These are phyloP conservation scores for Aspergillus sergii DNA, from an alignment of 2,329 filamentous ascomycete species.

Conservation along the genomic window DNA sequence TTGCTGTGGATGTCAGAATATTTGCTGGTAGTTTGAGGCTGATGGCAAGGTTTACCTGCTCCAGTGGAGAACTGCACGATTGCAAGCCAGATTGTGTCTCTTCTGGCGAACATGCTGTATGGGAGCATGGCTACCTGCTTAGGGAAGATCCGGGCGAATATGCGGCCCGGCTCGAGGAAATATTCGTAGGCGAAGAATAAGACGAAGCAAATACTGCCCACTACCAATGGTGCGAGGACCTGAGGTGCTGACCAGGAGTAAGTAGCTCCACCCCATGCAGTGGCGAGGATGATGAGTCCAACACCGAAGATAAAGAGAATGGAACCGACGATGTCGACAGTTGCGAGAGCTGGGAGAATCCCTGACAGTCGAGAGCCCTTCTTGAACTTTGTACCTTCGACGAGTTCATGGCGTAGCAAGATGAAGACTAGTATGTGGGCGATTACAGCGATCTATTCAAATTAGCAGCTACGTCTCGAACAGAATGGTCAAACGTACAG, in stretches of 20 bases:
- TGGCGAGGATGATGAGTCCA: slow-evolving; percentile 56
- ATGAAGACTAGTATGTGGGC: slow-evolving; percentile 59
- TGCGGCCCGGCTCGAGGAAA: slow-evolving; percentile 54
- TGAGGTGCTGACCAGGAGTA: slow-evolving; percentile 56
- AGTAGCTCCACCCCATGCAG: slow-evolving; percentile 59
- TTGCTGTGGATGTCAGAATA: slow-evolving; percentile 20
- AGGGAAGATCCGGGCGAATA: slow-evolving; percentile 53
- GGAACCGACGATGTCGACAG: slow-evolving; percentile 60
- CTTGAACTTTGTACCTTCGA: slow-evolving; percentile 52
- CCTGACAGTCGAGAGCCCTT: slow-evolving; percentile 33
- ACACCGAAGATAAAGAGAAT: slow-evolving; percentile 59
- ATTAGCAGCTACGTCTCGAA: slow-evolving; percentile 29
- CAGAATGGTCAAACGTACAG: slow-evolving; percentile 47
- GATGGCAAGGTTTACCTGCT: slow-evolving; percentile 38
- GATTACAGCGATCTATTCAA: slow-evolving; percentile 46
- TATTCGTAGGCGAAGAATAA: slow-evolving; percentile 57
- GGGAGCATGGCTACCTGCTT: slow-evolving; percentile 66
- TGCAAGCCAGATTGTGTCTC: slow-evolving; percentile 64
- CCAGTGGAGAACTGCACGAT: slow-evolving; percentile 64
- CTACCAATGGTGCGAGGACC: slow-evolving; percentile 53
- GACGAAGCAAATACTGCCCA: slow-evolving; percentile 47
- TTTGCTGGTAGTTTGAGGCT: slow-evolving; percentile 38
- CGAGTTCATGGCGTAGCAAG: slow-evolving; percentile 61
- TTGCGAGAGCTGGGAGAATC: slow-evolving; percentile 54
- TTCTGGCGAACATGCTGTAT: slow-evolving; percentile 58